Evolutionary conservation across 1,284 basidiomycete genomes (phyloP).

Genomic region (Sphaerobolus stellatus): DNA sequence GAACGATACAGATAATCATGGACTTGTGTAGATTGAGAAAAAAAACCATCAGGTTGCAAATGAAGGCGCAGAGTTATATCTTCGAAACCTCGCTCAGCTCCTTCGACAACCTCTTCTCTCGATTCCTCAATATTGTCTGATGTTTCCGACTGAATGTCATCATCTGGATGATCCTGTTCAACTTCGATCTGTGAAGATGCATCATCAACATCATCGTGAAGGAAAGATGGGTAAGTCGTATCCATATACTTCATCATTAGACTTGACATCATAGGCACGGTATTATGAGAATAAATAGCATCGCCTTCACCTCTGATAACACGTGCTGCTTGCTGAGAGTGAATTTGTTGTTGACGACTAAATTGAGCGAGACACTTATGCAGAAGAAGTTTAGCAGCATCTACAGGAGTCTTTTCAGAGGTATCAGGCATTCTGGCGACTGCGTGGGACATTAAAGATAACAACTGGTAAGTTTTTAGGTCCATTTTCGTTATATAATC

Average conservation of each 20-base stretch:
- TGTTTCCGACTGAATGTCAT: too few relatives aligned
- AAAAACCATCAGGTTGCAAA: neutral
- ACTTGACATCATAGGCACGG: slow-evolving; percentile 18
- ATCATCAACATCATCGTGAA: too few relatives aligned
- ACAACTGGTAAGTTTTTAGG: slow-evolving; percentile 11
- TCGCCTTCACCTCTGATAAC: slow-evolving; percentile 16
- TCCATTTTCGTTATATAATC: slow-evolving; percentile 19
- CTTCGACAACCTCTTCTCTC: neutral
- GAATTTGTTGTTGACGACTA: slow-evolving; percentile 15
- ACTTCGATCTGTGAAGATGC: too few relatives aligned
- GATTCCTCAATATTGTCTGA: too few relatives aligned
- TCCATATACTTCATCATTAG: too few relatives aligned
- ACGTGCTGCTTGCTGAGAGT: slow-evolving; percentile 18
- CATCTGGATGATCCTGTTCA: too few relatives aligned
- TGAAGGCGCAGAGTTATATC: neutral
- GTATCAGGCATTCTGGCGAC: neutral
- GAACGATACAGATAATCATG: neutral
- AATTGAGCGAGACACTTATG: slow-evolving; percentile 15
- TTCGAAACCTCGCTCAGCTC: neutral
- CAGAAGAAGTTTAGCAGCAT: slow-evolving; percentile 6
- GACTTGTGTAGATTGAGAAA: neutral
- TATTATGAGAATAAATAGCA: slow-evolving; percentile 13
- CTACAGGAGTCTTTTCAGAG: neutral
- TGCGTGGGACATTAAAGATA: slow-evolving; percentile 9
- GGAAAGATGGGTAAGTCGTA: too few relatives aligned